Base-by-base conservation (phyloP, 2,329 filamentous ascomycete species). In the Pestalotiopsis sp. region DNA sequence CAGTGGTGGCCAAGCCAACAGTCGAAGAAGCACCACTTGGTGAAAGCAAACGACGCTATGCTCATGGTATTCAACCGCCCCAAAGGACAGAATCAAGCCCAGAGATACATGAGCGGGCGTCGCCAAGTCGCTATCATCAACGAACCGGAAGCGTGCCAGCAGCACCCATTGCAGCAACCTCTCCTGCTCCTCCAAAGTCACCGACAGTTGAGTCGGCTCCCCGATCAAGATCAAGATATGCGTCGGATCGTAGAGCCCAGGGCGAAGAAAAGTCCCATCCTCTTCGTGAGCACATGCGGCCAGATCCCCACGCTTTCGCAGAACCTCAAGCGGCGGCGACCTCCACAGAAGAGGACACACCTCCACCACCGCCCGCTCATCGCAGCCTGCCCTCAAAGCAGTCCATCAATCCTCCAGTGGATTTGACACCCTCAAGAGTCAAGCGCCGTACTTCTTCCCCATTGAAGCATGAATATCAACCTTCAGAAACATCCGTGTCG, bases 391-490 rank as follows among this genome's bases (percentile, higher is more conserved):
- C 75, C 61, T 78, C 79, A 59, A 78, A 82, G 71, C 77, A 82
- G 69, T 70, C 80, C 17, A 71, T 74, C 77, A 62, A 75, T 70
- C 84, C 77, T 71, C 89, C 78, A 75, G 83, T 75, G 75, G 90
- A 82, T 73, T 78, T 73, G 72, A 79, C 67, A 74, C 81, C 70
- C 72, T 78, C 77, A 71, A 84, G 78, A 78, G 71, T 88, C 24
- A 88, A 91, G 75, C 89, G 94, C 58, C 89, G 94, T 20, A 92
- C 90, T 1, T 98, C 96, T 0, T 99, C 96, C 1, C 96, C 96
- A 0, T 84, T 99, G 63, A 99, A 99, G 81, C 95, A 98, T 76
- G 95, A 99, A 80, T 99, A 98, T 74, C 91, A 94, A 70, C 95
- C 95, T 14, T 98, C 96, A 1, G 88, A 90, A 64, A 79, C 84